Evolutionary conservation across 2,329 filamentous ascomycete genomes (phyloP).

Genomic region (Samsoniella hepiali): DNA sequence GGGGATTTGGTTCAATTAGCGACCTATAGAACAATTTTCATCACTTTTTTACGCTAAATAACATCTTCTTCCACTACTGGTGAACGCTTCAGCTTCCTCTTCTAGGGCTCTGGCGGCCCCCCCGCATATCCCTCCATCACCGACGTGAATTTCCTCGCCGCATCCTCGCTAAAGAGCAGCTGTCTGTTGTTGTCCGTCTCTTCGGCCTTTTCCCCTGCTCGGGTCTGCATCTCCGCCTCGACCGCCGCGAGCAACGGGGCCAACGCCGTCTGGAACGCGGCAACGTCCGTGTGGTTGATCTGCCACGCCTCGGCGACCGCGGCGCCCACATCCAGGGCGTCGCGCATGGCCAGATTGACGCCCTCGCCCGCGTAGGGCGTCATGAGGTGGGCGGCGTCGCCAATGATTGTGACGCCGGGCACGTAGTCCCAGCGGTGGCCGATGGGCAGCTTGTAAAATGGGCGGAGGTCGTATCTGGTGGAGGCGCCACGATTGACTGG

Average conservation of each 20-base stretch:
- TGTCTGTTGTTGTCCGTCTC: conserved; percentile 7
- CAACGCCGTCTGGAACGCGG: conserved; percentile 5
- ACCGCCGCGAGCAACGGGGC: conserved; percentile 22
- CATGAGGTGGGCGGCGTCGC: conserved; percentile 55
- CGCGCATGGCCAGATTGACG: conserved; percentile 51
- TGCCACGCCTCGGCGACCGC: conserved; percentile 25
- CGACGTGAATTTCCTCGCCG: conserved; percentile 4
- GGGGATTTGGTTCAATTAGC: too few species aligned
- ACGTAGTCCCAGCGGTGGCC: conserved; percentile 40
- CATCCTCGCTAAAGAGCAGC: conserved; percentile 6
- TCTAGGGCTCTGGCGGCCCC: not conserved
- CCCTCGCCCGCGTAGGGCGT: conserved; percentile 51
- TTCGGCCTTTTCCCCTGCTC: conserved; percentile 3
- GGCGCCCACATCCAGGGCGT: conserved; percentile 43
- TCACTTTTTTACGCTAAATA: too few species aligned
- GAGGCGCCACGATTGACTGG: conserved; percentile 19
- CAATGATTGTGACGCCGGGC: conserved; percentile 47
- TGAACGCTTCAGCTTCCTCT: too few species aligned
- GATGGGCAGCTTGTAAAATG: conserved; percentile 41
- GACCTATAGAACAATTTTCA: too few species aligned
- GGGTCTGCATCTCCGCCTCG: conserved; percentile 23
- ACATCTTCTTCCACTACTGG: too few species aligned
- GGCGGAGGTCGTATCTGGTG: conserved; percentile 23
- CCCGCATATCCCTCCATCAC: not conserved
- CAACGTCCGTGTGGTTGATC: not conserved